phyloP scores from a whole-genome alignment of 2,329 filamentous ascomycete genomes.

The Diaporthe ilicicola region DNA sequence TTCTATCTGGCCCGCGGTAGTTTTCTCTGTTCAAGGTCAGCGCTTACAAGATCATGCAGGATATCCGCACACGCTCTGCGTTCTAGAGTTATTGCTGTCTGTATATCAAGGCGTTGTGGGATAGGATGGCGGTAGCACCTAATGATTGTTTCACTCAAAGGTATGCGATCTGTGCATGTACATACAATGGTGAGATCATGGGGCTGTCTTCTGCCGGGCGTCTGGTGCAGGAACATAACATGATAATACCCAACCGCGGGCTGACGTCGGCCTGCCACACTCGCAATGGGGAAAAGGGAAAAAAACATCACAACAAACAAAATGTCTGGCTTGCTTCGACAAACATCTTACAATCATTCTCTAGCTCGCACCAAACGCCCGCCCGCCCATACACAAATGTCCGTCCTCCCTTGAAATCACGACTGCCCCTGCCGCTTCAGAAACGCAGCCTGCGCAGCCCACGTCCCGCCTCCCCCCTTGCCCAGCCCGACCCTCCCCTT shows the following conservation, averaged over 20 bases:
- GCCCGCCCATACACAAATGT: neutral
- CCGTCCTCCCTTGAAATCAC: neutral
- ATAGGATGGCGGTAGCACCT: conserved; percentile 11
- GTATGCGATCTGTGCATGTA: conserved; percentile 25
- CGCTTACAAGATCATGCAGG: conserved; percentile 46
- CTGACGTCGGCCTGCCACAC: neutral
- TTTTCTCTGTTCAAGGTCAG: conserved; percentile 29
- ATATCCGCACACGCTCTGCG: conserved; percentile 66
- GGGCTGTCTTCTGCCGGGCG: conserved; percentile 14
- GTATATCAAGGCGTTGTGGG: conserved; percentile 27
- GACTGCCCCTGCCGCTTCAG: conserved; percentile 25
- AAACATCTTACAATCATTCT: conserved; percentile 16
- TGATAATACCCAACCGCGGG: conserved; percentile 9
- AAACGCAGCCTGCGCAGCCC: conserved; percentile 33
- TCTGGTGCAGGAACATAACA: conserved; percentile 15
- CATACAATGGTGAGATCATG: conserved; percentile 21
- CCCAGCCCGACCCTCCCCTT: neutral
- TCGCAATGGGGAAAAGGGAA: neutral
- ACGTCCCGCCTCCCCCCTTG: conserved; percentile 11
- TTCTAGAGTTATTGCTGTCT: conserved; percentile 53
- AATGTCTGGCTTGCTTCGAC: neutral
- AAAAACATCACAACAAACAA: too few relatives aligned
- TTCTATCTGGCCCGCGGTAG: conserved; percentile 19
- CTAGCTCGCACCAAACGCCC: neutral
- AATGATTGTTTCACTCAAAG: conserved; percentile 25